Percentiles rank a stretch among this genome's conserved stretches.
Evolutionary conservation across 2,329 filamentous ascomycete species (phyloP).

Genomic region (Pseudocercospora fuligena): DNA sequence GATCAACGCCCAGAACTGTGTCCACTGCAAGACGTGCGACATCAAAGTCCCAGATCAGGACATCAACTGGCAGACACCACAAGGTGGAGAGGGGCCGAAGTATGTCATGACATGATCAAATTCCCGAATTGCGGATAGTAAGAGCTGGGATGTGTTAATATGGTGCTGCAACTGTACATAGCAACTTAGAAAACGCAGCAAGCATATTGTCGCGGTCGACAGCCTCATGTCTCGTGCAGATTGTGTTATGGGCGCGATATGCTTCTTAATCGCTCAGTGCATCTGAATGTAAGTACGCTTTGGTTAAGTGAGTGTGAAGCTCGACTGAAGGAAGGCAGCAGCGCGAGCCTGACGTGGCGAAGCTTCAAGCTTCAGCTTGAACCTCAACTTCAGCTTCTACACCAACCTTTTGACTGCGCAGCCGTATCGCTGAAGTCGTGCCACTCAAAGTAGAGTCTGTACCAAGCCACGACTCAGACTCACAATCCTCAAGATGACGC

Average conservation of each 20-base stretch:
- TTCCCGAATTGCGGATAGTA: neutral
- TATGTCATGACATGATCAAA: slow-evolving; percentile 60
- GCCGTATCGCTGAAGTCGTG: neutral
- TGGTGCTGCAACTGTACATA: neutral
- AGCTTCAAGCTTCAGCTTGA: neutral
- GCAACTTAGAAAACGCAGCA: neutral
- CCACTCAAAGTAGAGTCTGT: neutral
- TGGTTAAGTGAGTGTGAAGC: neutral
- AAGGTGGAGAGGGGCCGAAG: slow-evolving; percentile 76
- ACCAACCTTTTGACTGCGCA: neutral
- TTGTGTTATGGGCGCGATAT: neutral
- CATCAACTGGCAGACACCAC: slow-evolving; percentile 91
- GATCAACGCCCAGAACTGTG: slow-evolving; percentile 97
- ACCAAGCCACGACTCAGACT: neutral
- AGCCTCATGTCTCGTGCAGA: neutral
- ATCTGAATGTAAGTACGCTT: too few relatives aligned
- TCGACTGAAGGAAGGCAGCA: neutral
- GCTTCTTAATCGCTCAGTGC: too few relatives aligned
- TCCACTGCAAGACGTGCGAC: slow-evolving; percentile 99
- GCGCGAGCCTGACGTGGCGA: neutral
- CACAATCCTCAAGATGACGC: neutral
- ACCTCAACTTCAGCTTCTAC: neutral
- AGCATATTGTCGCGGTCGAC: neutral
- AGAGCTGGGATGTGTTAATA: neutral
- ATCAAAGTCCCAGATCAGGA: slow-evolving; percentile 97